Evolutionary conservation across 108 stramenopile genomes (phyloP).

Genomic region (Nitzschia sp.): DNA sequence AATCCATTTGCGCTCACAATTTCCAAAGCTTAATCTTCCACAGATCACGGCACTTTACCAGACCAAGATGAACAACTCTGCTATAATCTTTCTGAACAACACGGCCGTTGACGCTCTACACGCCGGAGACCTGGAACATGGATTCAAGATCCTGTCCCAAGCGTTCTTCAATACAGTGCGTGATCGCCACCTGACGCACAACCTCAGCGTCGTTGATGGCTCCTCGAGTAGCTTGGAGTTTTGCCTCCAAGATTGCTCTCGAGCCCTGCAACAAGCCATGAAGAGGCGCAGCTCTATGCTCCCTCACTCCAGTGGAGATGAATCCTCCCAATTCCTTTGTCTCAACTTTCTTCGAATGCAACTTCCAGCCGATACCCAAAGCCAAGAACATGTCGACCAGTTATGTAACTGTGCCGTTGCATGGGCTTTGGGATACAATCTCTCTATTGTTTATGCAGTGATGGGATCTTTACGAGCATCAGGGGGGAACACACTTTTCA

Average conservation of each 20-base stretch:
- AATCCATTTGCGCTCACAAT: too few relatives aligned
- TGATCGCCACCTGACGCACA: neutral
- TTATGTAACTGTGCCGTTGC: constrained; percentile 1
- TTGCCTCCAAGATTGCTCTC: constrained; percentile 12
- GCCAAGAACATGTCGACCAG: neutral
- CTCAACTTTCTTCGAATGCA: constrained; percentile 8
- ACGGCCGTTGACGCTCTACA: constrained; percentile 1
- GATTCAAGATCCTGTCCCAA: neutral
- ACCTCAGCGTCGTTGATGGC: neutral
- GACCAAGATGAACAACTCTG: constrained; percentile 12
- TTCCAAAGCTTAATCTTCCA: too few relatives aligned
- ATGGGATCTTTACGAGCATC: neutral
- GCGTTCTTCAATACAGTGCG: neutral
- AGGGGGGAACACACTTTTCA: neutral
- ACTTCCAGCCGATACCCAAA: neutral
- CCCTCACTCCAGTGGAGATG: neutral
- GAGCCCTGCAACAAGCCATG: neutral
- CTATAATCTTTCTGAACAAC: neutral
- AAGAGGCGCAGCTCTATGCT: neutral
- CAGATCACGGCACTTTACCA: too few relatives aligned
- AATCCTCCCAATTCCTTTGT: neutral
- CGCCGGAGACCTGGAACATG: constrained; percentile 1
- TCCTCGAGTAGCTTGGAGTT: neutral
- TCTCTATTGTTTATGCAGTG: constrained; percentile 1
- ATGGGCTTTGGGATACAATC: constrained; percentile 16